Percentiles rank a stretch among this genome's conserved stretches.
Conservation (phyloP, 1,284 basidiomycete genomes). For the Leccinum cinnamomeum region DNA sequence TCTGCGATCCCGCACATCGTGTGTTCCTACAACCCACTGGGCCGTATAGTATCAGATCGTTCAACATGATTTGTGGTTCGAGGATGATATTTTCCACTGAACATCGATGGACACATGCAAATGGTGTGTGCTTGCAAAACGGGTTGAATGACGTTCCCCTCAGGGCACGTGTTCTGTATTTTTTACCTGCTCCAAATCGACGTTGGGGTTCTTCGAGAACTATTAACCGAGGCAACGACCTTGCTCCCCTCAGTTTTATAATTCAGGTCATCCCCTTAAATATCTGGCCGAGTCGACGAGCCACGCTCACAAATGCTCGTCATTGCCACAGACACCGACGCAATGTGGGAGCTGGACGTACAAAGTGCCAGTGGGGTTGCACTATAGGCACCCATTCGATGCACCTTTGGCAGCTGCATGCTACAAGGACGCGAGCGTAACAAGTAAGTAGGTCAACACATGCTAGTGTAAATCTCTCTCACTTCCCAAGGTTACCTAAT, state of each 20-base stretch:
- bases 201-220: background rate
- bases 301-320: background rate
- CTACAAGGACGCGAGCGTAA: no score
- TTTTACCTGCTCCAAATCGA: background rate
- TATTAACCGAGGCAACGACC: background rate
- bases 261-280: background rate
- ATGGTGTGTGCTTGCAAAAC: background rate
- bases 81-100: no score
- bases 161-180: background rate
- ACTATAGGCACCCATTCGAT: no score
- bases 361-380: background rate
- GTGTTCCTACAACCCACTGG: no score
- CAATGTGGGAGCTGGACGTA: background rate
- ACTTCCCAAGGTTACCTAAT: no score
- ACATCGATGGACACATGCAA: background rate
- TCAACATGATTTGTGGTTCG: no score
- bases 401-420: no score
- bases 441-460: no score
- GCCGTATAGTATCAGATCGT: no score
- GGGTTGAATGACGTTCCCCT: no score
- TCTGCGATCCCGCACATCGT: no score
- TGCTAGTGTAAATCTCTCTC: no score
- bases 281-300: background rate
- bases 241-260: background rate
- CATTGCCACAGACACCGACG: background rate